phyloP scores from a whole-genome alignment of 495 filamentous ascomycete genomes.

The Pseudomonodictys pantanalensis region DNA sequence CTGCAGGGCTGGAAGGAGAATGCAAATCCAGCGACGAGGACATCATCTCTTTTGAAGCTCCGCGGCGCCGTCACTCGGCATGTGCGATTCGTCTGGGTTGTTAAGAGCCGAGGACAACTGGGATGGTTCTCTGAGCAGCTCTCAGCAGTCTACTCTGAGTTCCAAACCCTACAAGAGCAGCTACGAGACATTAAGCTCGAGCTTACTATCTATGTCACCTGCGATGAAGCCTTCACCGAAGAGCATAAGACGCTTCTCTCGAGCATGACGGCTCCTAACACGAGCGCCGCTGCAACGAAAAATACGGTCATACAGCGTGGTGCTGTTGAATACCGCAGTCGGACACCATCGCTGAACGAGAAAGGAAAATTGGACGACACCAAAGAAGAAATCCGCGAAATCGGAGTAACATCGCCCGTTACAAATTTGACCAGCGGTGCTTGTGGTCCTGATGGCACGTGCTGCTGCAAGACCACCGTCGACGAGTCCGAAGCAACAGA shows the following conservation, averaged over 20 bases:
- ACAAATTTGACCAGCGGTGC: constrained; percentile 10
- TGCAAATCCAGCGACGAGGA: background rate
- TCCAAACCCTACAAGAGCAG: constrained; percentile 39
- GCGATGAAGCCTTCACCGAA: constrained; percentile 47
- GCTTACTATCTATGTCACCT: constrained; percentile 60
- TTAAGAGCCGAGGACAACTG: constrained; percentile 66
- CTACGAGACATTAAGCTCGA: constrained; percentile 48
- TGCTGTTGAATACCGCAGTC: constrained; percentile 13
- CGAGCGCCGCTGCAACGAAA: background rate
- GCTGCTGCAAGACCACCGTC: constrained; percentile 53
- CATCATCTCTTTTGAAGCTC: constrained; percentile 34
- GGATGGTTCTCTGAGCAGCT: constrained; percentile 66
- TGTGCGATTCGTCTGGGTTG: constrained; percentile 69
- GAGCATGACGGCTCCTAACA: constrained; percentile 12
- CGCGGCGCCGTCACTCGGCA: constrained; percentile 56
- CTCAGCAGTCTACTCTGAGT: constrained; percentile 53
- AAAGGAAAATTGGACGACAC: constrained; percentile 15
- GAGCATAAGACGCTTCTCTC: constrained; percentile 34
- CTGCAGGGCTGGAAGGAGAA: constrained; percentile 38
- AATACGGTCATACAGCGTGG: constrained; percentile 4
- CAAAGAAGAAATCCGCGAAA: constrained; percentile 19
- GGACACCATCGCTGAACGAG: constrained; percentile 14
- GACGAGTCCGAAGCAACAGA: constrained; percentile 47
- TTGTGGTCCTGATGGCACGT: constrained; percentile 46
- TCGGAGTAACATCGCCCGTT: background rate